Evolutionary conservation across 1,284 basidiomycete genomes (phyloP).

Genomic region (Ceratobasidium sp.): DNA sequence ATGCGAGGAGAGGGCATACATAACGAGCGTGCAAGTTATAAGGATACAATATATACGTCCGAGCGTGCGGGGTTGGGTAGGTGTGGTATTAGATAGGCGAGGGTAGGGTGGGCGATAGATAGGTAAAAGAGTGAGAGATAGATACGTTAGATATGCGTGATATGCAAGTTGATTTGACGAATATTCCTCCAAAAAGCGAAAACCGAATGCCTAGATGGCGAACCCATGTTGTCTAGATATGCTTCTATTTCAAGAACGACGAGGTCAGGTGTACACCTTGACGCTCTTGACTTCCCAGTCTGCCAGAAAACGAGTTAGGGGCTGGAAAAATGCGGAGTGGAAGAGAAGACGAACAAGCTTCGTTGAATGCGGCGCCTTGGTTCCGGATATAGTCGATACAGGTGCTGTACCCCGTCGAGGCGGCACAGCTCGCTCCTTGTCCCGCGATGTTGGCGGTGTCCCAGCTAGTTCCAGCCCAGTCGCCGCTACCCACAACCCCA

Average conservation of each 20-base stretch:
- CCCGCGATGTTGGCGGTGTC: conserved; percentile 73
- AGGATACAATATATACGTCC: conserved; percentile 32
- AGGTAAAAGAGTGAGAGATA: conserved; percentile 15
- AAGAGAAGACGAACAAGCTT: conserved; percentile 69
- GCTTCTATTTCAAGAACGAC: not conserved
- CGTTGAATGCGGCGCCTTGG: conserved; percentile 72
- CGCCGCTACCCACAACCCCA: conserved; percentile 66
- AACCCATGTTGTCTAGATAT: conserved; percentile 4
- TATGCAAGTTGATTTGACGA: not conserved
- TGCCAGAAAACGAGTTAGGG: conserved; percentile 51
- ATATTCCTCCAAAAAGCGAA: conserved; percentile 1
- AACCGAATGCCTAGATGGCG: not conserved
- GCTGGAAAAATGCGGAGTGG: conserved; percentile 40
- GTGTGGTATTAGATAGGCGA: conserved; percentile 3
- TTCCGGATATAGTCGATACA: conserved; percentile 80
- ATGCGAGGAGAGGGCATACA: conserved; percentile 8
- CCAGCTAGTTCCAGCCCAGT: conserved; percentile 86
- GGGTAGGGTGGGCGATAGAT: not conserved
- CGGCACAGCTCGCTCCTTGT: conserved; percentile 83
- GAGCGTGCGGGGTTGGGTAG: not conserved
- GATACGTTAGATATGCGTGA: conserved; percentile 14
- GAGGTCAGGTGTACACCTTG: conserved; percentile 61
- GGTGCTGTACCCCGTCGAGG: conserved; percentile 78
- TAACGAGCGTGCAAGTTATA: conserved; percentile 29
- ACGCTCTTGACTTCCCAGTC: conserved; percentile 82